phyloP scores from a whole-genome alignment of 441 rosid genomes.

The Eruca vesicaria region DNA sequence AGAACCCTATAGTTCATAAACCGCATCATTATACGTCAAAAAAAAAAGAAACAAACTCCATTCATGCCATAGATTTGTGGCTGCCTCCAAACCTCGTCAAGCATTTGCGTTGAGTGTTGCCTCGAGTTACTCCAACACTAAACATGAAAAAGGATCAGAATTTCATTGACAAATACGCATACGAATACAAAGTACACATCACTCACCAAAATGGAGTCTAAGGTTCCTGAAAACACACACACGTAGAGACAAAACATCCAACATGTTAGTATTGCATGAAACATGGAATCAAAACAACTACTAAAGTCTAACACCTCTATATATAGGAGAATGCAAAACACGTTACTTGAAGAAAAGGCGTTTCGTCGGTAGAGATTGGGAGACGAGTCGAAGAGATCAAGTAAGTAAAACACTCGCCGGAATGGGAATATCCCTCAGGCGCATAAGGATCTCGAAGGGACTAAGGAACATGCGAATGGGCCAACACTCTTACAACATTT shows the following conservation, averaged over 20 bases:
- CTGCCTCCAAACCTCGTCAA: slow-evolving; percentile 76
- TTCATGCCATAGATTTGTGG: background rate
- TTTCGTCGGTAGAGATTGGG: too few species aligned
- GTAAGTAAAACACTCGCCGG: too few species aligned
- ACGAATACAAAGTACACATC: slow-evolving; percentile 2
- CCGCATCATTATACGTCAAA: slow-evolving; percentile 83
- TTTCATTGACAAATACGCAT: background rate
- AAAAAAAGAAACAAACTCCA: slow-evolving; percentile 2
- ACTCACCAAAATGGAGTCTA: slow-evolving; percentile 87
- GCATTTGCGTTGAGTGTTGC: slow-evolving; percentile 68
- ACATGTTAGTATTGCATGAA: background rate
- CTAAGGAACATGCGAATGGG: too few species aligned
- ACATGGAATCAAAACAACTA: background rate
- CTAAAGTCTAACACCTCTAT: background rate
- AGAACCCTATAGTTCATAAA: slow-evolving; percentile 91
- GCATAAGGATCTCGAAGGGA: too few species aligned
- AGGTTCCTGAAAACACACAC: slow-evolving; percentile 57
- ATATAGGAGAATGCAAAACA: too few species aligned
- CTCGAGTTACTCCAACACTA: slow-evolving; percentile 78
- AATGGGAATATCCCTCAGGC: too few species aligned
- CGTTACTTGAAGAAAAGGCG: too few species aligned
- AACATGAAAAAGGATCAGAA: background rate
- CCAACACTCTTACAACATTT: too few species aligned
- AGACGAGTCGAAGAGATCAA: too few species aligned
- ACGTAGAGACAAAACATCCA: slow-evolving; percentile 26